phyloP scores from a whole-genome alignment of 371 early-diverging fungal genomes.

The Blakeslea trispora region DNA sequence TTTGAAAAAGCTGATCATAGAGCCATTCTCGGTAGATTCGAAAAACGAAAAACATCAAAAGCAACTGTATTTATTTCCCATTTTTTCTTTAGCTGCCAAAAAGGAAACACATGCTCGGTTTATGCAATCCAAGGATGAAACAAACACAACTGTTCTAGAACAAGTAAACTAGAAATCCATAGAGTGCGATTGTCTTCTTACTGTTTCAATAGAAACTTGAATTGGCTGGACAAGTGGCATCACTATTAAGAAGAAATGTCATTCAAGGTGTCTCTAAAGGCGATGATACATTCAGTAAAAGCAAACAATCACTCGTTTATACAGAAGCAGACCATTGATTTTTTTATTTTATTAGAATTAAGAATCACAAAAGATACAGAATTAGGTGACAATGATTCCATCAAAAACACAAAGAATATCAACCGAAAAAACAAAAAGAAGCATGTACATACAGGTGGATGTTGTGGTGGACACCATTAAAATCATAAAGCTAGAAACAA shows the following conservation, averaged over 20 bases:
- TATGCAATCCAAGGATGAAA: constrained; percentile 48
- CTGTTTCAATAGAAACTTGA: constrained; percentile 33
- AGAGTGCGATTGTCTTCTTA: background rate
- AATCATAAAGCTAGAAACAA: too few species aligned
- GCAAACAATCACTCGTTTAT: constrained; percentile 4
- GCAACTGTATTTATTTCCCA: background rate
- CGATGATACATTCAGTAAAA: constrained; percentile 37
- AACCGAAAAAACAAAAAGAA: constrained; percentile 32
- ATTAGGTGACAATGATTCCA: constrained; percentile 50
- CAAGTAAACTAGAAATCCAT: constrained; percentile 30
- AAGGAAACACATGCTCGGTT: constrained; percentile 46
- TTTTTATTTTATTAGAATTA: constrained; percentile 30
- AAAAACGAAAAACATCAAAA: background rate
- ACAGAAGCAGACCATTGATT: background rate
- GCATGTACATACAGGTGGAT: constrained; percentile 17
- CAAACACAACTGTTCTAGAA: constrained; percentile 45
- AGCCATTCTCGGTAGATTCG: constrained; percentile 35
- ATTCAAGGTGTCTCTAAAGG: constrained; percentile 42
- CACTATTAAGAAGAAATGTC: constrained; percentile 41
- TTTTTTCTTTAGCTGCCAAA: constrained; percentile 35
- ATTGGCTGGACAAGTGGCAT: constrained; percentile 41
- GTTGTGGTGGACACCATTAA: constrained; percentile 27
- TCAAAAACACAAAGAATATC: constrained; percentile 42
- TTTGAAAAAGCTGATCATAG: constrained; percentile 43
- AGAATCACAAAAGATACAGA: constrained; percentile 50